These are phyloP conservation scores for Fusarium newnesense DNA, from an alignment of 2,329 filamentous ascomycete species.

Conservation along the genomic window DNA sequence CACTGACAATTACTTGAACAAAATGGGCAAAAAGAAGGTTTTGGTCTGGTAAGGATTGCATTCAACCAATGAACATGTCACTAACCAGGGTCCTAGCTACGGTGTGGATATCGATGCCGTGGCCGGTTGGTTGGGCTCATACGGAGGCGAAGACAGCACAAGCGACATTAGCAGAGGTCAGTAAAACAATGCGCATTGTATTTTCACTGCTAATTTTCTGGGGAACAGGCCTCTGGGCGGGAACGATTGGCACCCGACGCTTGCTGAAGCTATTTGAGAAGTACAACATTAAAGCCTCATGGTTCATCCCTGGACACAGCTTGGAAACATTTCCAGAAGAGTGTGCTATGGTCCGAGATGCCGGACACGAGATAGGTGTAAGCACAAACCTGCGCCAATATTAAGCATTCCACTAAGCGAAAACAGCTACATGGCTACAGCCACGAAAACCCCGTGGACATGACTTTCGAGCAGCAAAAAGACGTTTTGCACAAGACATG, in stretches of 20 bases:
- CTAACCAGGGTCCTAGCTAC: conserved; percentile 55
- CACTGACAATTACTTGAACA: neutral
- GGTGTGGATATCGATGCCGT: conserved; percentile 81
- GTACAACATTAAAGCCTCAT: conserved; percentile 74
- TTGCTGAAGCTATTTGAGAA: conserved; percentile 77
- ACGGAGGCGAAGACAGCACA: conserved; percentile 78
- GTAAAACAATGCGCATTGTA: neutral
- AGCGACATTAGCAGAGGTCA: conserved; percentile 77
- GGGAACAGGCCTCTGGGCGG: conserved; percentile 50
- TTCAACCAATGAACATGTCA: conserved; percentile 21
- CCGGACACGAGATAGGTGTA: conserved; percentile 58
- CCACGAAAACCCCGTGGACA: conserved; percentile 77
- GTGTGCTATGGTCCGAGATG: conserved; percentile 58
- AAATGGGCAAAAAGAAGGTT: conserved; percentile 7
- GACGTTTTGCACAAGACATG: conserved; percentile 83
- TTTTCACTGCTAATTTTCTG: rapidly evolving
- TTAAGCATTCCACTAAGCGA: neutral
- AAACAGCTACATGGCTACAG: conserved; percentile 71
- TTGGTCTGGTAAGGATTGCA: conserved; percentile 2
- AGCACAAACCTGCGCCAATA: conserved; percentile 59
- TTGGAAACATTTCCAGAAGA: conserved; percentile 61
- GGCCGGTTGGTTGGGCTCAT: conserved; percentile 80
- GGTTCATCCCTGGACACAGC: conserved; percentile 62
- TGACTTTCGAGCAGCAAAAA: conserved; percentile 79
- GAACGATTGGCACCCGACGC: conserved; percentile 73